Percentiles rank a stretch among this genome's conserved stretches.
Evolutionary conservation across 345 rosid genomes (phyloP).

Genomic region (Gossypium ekmanianum): DNA sequence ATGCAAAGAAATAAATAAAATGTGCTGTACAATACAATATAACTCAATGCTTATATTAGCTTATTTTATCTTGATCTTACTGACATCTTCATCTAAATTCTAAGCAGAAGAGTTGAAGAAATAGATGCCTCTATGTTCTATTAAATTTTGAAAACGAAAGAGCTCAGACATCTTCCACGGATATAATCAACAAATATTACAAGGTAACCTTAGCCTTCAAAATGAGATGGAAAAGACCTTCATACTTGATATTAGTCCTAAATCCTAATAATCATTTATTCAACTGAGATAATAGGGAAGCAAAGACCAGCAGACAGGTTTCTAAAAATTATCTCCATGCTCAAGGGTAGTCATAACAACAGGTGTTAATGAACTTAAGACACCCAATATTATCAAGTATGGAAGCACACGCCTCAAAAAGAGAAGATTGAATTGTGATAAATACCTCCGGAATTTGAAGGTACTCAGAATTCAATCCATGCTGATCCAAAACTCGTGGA

Average conservation of each 20-base stretch:
- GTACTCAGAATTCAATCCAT: slow-evolving; percentile 77
- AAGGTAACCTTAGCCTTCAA: background rate
- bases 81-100: background rate
- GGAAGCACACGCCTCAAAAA: background rate
- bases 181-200: background rate
- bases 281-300: background rate
- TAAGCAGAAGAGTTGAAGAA: background rate
- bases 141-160: background rate
- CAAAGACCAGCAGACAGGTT: background rate
- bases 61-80: background rate
- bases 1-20: slow-evolving; percentile 4
- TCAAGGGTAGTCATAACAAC: background rate
- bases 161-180: background rate
- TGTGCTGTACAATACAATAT: background rate
- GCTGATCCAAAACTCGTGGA: slow-evolving; percentile 94
- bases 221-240: background rate
- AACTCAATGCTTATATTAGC: background rate
- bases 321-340: background rate
- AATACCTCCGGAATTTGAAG: slow-evolving; percentile 94
- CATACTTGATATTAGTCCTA: background rate
- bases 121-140: background rate
- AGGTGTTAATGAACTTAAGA: background rate
- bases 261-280: background rate
- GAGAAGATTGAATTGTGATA: background rate
- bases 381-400: background rate